Conservation (phyloP, 768 basidiomycete genomes). For the Tulasnella sp. region DNA sequence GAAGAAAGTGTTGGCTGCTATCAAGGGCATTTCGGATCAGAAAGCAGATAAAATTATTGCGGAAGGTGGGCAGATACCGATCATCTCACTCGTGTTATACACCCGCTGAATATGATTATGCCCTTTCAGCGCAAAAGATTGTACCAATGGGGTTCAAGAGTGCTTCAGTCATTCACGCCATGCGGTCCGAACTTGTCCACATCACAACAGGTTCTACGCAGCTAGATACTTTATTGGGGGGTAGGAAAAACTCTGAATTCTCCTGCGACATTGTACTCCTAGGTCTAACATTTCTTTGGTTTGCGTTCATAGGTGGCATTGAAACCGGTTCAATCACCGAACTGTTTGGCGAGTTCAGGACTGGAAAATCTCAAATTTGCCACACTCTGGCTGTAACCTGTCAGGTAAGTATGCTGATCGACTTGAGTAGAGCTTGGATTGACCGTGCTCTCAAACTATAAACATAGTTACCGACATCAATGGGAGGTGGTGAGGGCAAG, state of each 20-base stretch:
- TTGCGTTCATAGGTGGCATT: slow-evolving; percentile 79
- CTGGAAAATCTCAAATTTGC: slow-evolving; percentile 96
- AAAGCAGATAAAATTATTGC: slow-evolving; percentile 94
- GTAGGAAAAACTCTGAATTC: no score
- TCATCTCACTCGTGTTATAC: not conserved
- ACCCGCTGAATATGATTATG: not conserved
- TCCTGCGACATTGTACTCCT: no score
- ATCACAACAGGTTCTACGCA: slow-evolving; percentile 97
- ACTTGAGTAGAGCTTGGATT: not conserved
- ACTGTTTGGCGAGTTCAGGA: slow-evolving; percentile 95
- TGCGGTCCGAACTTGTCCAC: slow-evolving; percentile 87
- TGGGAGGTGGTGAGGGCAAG: slow-evolving; percentile 99
- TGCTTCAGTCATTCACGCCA: slow-evolving; percentile 93
- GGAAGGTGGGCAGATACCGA: slow-evolving; percentile 51
- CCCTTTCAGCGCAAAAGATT: slow-evolving; percentile 66
- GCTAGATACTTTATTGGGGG: slow-evolving; percentile 88
- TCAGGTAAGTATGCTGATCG: slow-evolving; percentile 37
- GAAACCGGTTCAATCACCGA: slow-evolving; percentile 99
- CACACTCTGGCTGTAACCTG: slow-evolving; percentile 98
- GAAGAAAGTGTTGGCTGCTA: slow-evolving; percentile 79
- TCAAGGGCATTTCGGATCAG: slow-evolving; percentile 93
- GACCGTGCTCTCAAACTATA: not conserved
- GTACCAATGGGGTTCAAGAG: slow-evolving; percentile 97
- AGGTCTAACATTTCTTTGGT: no score
- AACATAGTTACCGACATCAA: slow-evolving; percentile 66